Evolutionary conservation across 257 asterid species (phyloP).

Genomic region (Scutellaria galericulata): DNA sequence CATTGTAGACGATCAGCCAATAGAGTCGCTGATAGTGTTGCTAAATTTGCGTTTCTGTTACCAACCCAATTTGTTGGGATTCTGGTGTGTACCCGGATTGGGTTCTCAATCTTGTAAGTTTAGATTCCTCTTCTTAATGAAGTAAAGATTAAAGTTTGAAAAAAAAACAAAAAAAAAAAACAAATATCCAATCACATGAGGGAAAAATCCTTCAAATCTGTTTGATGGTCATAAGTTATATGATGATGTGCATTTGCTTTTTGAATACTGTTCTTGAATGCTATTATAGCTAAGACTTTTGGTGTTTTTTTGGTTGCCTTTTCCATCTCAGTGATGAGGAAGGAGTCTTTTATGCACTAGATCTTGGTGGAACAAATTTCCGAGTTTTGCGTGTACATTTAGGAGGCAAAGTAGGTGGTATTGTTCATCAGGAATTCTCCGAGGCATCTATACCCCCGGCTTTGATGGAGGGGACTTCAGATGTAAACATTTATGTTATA

Average conservation of each 20-base stretch:
- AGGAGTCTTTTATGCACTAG: conserved; percentile 90
- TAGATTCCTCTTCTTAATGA: no score
- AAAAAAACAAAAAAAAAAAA: no score
- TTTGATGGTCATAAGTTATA: neutral
- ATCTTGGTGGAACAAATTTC: conserved; percentile 96
- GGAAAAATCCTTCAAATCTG: neutral
- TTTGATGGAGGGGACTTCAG: conserved; percentile 74
- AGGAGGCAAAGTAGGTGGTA: conserved; percentile 71
- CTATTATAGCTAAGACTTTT: conserved; percentile 25
- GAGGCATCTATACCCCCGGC: conserved; percentile 90
- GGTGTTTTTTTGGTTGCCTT: conserved; percentile 8
- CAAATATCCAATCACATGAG: no score
- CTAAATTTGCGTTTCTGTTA: no score
- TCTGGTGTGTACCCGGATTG: no score
- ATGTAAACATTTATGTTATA: conserved; percentile 44
- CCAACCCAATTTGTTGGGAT: no score
- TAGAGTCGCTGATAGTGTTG: no score
- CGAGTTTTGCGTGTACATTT: conserved; percentile 89
- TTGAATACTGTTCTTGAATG: neutral
- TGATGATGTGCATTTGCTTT: conserved; percentile 20
- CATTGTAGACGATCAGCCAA: no score
- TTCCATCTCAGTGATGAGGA: conserved; percentile 66
- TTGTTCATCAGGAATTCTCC: conserved; percentile 75
- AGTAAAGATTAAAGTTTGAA: no score
- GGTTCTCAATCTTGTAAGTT: no score